Conservation (phyloP, 805 yeast genomes). For the Kuraishia cidri region DNA sequence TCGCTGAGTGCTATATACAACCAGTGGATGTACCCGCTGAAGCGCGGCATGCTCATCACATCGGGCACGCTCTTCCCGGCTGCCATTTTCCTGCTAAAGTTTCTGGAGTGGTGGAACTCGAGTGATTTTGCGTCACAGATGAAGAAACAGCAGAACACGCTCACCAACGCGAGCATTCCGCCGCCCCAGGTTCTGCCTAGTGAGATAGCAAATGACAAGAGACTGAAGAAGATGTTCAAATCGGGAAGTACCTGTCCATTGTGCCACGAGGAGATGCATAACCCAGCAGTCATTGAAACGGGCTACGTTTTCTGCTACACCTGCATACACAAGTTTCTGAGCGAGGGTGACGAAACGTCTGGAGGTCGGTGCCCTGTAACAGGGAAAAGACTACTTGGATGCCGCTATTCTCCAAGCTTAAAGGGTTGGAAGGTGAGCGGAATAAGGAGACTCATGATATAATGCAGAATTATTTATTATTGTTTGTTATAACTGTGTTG, state of each 20-base stretch:
- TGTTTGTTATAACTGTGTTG: too few species aligned
- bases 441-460: conserved; percentile 64
- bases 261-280: conserved; percentile 54
- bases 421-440: conserved; percentile 71
- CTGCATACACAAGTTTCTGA: conserved; percentile 64
- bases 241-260: conserved; percentile 49
- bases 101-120: conserved; percentile 89
- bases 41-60: conserved; percentile 14
- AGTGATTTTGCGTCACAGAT: conserved; percentile 60
- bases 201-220: conserved; percentile 6
- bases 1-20: conserved; percentile 12
- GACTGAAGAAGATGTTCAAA: conserved; percentile 11
- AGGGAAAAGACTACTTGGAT: conserved; percentile 61
- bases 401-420: conserved; percentile 48
- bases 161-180: conserved; percentile 39
- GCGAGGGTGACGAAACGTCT: conserved; percentile 30
- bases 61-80: conserved; percentile 56
- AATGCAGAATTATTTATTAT: conserved; percentile 4
- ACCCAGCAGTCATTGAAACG: conserved; percentile 85
- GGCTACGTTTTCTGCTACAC: conserved; percentile 88
- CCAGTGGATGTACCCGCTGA: conserved; percentile 11
- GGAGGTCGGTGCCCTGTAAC: conserved; percentile 85
- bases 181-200: conserved; percentile 22
- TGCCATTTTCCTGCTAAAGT: conserved; percentile 73
- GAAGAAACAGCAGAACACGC: conserved; percentile 35